Base-by-base conservation (phyloP, 1,284 basidiomycete genomes). In the Ceratobasidium sp. region DNA sequence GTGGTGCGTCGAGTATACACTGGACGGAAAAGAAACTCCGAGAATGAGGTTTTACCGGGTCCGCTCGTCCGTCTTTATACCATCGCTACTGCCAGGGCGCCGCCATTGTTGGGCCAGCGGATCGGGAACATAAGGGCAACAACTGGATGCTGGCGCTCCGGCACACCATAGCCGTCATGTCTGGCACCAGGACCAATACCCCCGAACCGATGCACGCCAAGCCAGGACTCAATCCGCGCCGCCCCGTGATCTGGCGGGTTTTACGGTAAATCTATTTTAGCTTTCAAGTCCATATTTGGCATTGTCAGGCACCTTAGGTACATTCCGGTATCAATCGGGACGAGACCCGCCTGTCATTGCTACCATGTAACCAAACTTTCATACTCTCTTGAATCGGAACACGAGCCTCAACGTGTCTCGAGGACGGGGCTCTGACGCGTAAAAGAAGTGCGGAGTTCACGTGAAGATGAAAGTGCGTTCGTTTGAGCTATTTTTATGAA, bases 1-100 rank as follows among this genome's bases (percentile, higher is more conserved):
- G 67, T 71, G 67, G 41, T 71, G 46, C 45, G 55, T 52, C n/a
- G 46, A 60, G 48, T 45, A 45, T 39, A 30, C 32, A 18, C n/a
- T 45, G 8, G 55, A 43, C 39, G 28, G 26, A 28, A 39, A 3
- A 53, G 28, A n/a, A 43, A 55, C 28, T 16, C 3, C n/a, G n/a
- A n/a, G 32, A 28, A 70, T 36, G 65, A 46, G 43, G 9, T 28
- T 9, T 8, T 10, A 8, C 14, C 18, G 21, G n/a, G 10, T 10
- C 32, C 12, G 10, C 28, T 21, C 9, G 18, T 18, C 21, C 14
- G 32, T 1, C 41, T 70, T 70, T 70, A 70, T 70, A 70, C 26
- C n/a, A n/a, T 39, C 55, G 30, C 8, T 30, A 23, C 34, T 6
- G 36, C 43, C 57, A 43, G 39, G 14, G 2, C 6, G 8, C 39